Conservation (phyloP, 225 moss, liverwort and hornwort species). For the Physcomitrellopsis africana region DNA sequence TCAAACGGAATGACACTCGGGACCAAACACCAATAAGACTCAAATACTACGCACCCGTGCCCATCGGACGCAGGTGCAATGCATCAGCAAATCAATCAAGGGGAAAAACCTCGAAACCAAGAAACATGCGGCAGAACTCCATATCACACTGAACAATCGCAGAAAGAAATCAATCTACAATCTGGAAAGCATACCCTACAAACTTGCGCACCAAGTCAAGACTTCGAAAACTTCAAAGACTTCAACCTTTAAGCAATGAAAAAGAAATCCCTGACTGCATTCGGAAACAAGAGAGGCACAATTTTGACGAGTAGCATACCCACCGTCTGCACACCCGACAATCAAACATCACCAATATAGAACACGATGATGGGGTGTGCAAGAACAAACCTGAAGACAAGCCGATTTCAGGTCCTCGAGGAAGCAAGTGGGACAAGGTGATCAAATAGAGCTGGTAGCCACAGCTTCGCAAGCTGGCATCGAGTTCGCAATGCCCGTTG, state of each 20-base stretch:
- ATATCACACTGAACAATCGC: background rate
- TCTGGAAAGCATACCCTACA: background rate
- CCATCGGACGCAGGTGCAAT: background rate
- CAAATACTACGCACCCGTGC: background rate
- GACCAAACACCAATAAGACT: background rate
- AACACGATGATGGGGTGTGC: too few species aligned
- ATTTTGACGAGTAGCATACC: background rate
- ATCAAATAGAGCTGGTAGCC: background rate
- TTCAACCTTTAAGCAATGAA: background rate
- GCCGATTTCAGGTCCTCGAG: too few species aligned
- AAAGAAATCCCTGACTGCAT: background rate
- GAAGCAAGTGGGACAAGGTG: too few species aligned
- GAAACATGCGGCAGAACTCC: background rate
- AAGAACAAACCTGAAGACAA: too few species aligned
- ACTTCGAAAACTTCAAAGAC: background rate
- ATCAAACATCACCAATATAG: background rate
- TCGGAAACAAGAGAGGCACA: background rate
- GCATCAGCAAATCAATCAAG: background rate
- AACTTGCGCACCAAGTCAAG: slow-evolving; percentile 12
- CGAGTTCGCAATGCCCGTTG: background rate
- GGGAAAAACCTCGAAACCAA: background rate
- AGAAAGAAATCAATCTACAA: background rate
- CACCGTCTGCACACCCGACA: background rate
- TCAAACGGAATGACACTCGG: slow-evolving; percentile 2
- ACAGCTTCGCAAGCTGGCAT: background rate